Percentiles rank a stretch among this genome's conserved stretches.
These are phyloP conservation scores for Incumbomyces lentus DNA, from an alignment of 2,329 filamentous ascomycete genomes.

Conservation along the genomic window DNA sequence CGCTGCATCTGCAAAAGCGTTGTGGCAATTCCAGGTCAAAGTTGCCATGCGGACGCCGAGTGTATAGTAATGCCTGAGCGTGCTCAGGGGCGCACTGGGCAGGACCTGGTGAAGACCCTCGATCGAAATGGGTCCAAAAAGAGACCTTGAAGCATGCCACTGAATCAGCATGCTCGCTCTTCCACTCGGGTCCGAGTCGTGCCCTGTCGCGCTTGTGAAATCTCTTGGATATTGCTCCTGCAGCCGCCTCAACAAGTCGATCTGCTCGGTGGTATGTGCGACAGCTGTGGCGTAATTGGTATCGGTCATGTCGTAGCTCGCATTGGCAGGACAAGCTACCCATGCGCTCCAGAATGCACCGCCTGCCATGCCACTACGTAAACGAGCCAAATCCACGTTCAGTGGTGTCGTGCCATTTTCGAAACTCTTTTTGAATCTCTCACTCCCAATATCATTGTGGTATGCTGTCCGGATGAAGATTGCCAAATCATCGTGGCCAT, in stretches of 20 bases:
- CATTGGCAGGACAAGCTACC: constrained; percentile 62
- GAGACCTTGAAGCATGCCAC: constrained; percentile 46
- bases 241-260: constrained; percentile 61
- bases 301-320: constrained; percentile 32
- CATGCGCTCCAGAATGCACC: constrained; percentile 86
- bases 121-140: constrained; percentile 70
- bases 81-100: constrained; percentile 57
- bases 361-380: constrained; percentile 53
- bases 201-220: constrained; percentile 49
- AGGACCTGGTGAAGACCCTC: constrained; percentile 92
- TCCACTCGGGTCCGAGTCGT: constrained; percentile 41
- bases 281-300: constrained; percentile 39
- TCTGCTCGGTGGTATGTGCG: constrained; percentile 59
- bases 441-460: constrained; percentile 66
- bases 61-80: constrained; percentile 62
- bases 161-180: constrained; percentile 47
- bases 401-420: constrained; percentile 55
- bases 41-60: constrained; percentile 82
- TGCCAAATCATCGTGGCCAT: constrained; percentile 83
- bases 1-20: constrained; percentile 77
- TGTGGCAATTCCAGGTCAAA: constrained; percentile 88
- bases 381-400: constrained; percentile 71
- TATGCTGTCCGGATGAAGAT: constrained; percentile 58
- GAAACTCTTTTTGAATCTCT: constrained; percentile 65
- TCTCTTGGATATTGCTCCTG: constrained; percentile 53